Evolutionary conservation across 1,284 basidiomycete genomes (phyloP).

Genomic region (Chondrostereum purpureum): DNA sequence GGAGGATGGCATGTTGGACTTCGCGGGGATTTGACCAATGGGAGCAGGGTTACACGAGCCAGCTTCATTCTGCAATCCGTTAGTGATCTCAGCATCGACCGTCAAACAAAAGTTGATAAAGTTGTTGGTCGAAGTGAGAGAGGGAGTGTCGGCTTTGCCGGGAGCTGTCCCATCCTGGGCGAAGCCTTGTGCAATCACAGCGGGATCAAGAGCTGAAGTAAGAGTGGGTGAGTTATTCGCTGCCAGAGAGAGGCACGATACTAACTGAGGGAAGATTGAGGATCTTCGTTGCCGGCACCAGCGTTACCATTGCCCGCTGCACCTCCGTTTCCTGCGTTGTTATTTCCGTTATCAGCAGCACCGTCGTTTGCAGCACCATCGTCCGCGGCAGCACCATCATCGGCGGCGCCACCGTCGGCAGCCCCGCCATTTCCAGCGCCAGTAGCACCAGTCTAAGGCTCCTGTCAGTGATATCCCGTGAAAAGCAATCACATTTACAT

Average conservation of each 20-base stretch:
- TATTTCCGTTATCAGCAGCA: slow-evolving; percentile 6
- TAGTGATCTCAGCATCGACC: slow-evolving; percentile 25
- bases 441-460: not conserved
- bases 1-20: slow-evolving; percentile 34
- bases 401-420: not conserved
- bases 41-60: slow-evolving; percentile 22
- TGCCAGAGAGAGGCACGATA: not conserved
- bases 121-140: slow-evolving; percentile 43
- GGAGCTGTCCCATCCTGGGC: slow-evolving; percentile 6
- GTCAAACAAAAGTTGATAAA: slow-evolving; percentile 41
- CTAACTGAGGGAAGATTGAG: slow-evolving; percentile 25
- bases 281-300: slow-evolving; percentile 3
- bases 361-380: not conserved
- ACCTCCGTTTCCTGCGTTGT: slow-evolving; percentile 9
- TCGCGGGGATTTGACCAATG: slow-evolving; percentile 36
- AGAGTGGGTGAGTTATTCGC: not conserved
- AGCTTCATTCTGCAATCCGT: slow-evolving; percentile 30
- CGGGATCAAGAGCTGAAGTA: slow-evolving; percentile 23
- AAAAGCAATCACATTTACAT: no score
- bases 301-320: not conserved
- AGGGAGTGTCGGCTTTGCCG: slow-evolving; percentile 28
- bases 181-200: slow-evolving; percentile 23
- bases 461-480: no score
- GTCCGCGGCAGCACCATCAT: slow-evolving; percentile 5
- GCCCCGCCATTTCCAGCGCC: not conserved